Base-by-base conservation (phyloP, 2,329 filamentous ascomycete species). In the Fusarium nodosum region DNA sequence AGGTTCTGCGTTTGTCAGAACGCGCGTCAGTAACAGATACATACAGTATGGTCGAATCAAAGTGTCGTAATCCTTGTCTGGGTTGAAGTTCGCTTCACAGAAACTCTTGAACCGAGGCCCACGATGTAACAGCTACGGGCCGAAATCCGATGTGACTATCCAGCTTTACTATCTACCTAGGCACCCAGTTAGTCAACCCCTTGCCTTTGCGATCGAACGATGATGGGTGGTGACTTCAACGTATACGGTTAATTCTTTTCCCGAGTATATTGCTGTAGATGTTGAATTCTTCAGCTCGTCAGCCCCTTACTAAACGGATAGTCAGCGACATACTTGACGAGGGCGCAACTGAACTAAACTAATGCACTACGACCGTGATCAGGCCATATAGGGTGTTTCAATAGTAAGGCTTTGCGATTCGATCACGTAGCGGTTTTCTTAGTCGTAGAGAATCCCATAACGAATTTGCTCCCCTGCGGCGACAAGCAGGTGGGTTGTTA, bases 91-190 rank as follows among this genome's bases (percentile, higher is more conserved):
- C 39, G 41, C 60, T 62, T 55, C n/a, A 34, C 12, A 30, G 56
- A 22, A 39, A 53, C 39, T 24, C 16, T 39, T 62, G 39, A 62
- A 42, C 22, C 33, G 18, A 47, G 48, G 41, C 57, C 34, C 60
- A 63, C 60, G 58, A 63, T 56, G 59, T 56, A 56, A 44, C 30
- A 42, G 33, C 34, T 31, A 47, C 42, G 18, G 45, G 58, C 57
- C 60, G 34, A 42, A 22, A n/a, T 47, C 22, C 22, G 24, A 30
- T 12, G 16, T 22, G 28, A 48, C 31, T 36, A 30, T 30, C 24
- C 7, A 39, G 15, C 36, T 1, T 22, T n/a, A 22, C 8, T n/a
- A 47, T 16, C 28, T 18, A 4, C 28, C 28, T 30, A 30, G 12
- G 11, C 18, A 30, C 5, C 7, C 26, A 39, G 13, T 13, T n/a